These are phyloP conservation scores for Diaporthe sp. DNA, from an alignment of 2,329 filamentous ascomycete genomes.

Conservation along the genomic window DNA sequence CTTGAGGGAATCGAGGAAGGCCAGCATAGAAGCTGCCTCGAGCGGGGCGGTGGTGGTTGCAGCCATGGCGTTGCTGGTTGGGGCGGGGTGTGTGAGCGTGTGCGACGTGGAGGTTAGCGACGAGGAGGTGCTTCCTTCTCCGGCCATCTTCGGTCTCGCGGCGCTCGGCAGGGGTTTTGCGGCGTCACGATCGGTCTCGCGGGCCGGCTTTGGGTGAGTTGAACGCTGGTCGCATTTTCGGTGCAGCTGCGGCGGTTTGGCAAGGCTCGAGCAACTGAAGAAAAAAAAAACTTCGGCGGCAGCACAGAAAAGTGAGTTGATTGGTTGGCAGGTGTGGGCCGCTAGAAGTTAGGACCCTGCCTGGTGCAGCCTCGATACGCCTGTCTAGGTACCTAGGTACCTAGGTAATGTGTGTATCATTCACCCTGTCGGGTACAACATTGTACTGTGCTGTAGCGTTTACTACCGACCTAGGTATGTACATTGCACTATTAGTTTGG, in stretches of 20 bases:
- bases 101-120: slow-evolving; percentile 73
- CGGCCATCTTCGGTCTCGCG: slow-evolving; percentile 41
- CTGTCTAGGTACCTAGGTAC: background rate
- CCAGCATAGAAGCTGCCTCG: slow-evolving; percentile 52
- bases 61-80: slow-evolving; percentile 53
- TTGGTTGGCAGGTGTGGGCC: slow-evolving; percentile 6
- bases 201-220: background rate
- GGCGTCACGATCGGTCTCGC: slow-evolving; percentile 9
- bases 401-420: too few relatives aligned
- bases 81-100: slow-evolving; percentile 65
- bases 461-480: too few relatives aligned
- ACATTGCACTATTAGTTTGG: too few relatives aligned
- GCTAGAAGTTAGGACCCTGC: background rate
- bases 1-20: slow-evolving; percentile 67
- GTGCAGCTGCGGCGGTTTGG: slow-evolving; percentile 1
- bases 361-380: background rate
- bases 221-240: background rate
- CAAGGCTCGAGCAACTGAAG: background rate
- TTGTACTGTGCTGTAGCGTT: too few relatives aligned
- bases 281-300: slow-evolving; percentile 25
- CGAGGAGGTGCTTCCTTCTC: slow-evolving; percentile 62
- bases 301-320: background rate
- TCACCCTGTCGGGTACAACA: too few relatives aligned
- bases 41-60: slow-evolving; percentile 44
- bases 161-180: background rate